Evolutionary conservation across 1,139 yeast species (phyloP).

Genomic region (Nematodospora anomalae): DNA sequence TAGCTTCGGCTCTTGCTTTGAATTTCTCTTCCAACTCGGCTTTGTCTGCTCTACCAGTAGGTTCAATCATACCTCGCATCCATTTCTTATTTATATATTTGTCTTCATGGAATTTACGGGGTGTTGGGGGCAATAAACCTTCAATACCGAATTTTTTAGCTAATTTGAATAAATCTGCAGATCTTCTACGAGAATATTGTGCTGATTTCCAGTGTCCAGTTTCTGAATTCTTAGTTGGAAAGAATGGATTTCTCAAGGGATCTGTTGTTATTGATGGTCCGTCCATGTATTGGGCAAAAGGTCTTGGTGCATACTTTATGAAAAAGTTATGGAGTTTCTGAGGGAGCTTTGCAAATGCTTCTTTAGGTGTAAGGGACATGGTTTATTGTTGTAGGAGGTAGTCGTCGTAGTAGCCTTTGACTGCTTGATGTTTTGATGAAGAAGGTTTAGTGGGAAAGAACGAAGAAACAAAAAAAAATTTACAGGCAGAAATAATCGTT

Average conservation of each 20-base stretch:
- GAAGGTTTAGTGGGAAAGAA: not conserved
- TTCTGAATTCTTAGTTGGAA: conserved; percentile 81
- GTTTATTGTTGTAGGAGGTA: conserved; percentile 3
- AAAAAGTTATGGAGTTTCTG: conserved; percentile 72
- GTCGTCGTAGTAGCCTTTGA: conserved; percentile 1
- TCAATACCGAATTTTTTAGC: conserved; percentile 81
- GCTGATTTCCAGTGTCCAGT: conserved; percentile 80
- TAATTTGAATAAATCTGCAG: conserved; percentile 79
- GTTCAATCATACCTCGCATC: conserved; percentile 75
- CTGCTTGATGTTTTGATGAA: not conserved
- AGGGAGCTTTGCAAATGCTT: conserved; percentile 65
- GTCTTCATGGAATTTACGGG: conserved; percentile 76
- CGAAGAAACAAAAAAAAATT: conserved; percentile 4
- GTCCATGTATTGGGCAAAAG: conserved; percentile 63
- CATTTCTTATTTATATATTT: conserved; percentile 70
- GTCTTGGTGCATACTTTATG: conserved; percentile 81
- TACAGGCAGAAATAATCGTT: too few species aligned
- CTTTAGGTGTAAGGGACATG: conserved; percentile 28
- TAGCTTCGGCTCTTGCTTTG: conserved; percentile 63
- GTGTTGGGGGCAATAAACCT: conserved; percentile 74
- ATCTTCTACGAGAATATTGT: conserved; percentile 76
- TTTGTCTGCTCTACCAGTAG: conserved; percentile 83
- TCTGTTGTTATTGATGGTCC: conserved; percentile 68
- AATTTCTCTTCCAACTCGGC: conserved; percentile 63
- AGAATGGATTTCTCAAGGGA: conserved; percentile 79